Base-by-base conservation (phyloP, 2,329 filamentous ascomycete genomes). In the Ophiostoma perfectum region DNA sequence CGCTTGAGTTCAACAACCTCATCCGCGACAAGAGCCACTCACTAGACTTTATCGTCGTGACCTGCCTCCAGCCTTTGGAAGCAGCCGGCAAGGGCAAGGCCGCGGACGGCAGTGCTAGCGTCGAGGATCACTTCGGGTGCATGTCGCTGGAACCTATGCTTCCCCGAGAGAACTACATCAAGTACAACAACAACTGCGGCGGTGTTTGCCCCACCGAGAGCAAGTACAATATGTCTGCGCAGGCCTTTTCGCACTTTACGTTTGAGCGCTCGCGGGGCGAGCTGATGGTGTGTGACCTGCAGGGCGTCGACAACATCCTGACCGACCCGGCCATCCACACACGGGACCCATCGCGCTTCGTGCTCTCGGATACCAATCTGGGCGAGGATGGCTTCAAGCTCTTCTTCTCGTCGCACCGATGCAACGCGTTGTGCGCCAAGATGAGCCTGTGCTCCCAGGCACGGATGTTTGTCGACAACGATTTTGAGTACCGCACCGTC, bases 231-330 rank as follows among this genome's bases (percentile, higher is more conserved):
- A 77, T 75, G 66, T 73, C 74, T 1, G 78, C 78, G 0, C 78
- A 80, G 58, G 79, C 78, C 0, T 80, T 80, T 68, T 79, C 77
- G 0, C 79, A 80, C 67, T 80, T 80, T 55, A 79, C 78, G 1
- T 80, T 78, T 60, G 79, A 80, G 73, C 75, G 79, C 1, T 80
- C 79, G 0, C 70, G 70, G 65, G 79, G 78, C n/a, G 68, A 69
- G 14, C 75, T 80, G 44, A 41, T 80, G 0, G 75, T 80, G 7
- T 72, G 67, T 60, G 78, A 80, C 70, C 71, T 80, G 0, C 78
- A 80, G 68, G 78, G 78, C 6, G 77, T 79, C 0, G 78, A 75
- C 27, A 60, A 72, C 14, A 60, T 75, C 5, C 72, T 79, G 9
- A 80, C 78, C 6, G 78, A 80, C 64, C 78, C 78, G 12, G 74